A percentile compares a stretch with the other conserved stretches of the same genome.
phyloP scores from a whole-genome alignment of 1,139 yeast species.

The Magnusiomyces suaveolens region DNA sequence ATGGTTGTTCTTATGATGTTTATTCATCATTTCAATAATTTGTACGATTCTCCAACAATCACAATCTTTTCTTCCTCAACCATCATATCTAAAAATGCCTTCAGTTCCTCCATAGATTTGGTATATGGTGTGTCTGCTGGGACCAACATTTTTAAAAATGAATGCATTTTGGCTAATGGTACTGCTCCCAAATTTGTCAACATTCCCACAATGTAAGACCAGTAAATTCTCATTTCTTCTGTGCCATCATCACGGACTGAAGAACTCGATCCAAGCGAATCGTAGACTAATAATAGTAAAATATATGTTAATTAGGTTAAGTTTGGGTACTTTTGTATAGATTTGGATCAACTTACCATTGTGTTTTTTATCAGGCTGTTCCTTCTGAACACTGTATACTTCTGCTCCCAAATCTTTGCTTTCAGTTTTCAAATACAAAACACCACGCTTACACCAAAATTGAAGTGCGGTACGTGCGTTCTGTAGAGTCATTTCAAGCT shows the following conservation, averaged over 20 bases:
- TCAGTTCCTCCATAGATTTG: constrained; percentile 36
- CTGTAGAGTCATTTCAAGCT: constrained; percentile 23
- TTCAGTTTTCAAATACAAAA: constrained; percentile 15
- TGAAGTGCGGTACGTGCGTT: constrained; percentile 16
- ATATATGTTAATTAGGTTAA: background rate
- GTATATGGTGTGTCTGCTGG: constrained; percentile 44
- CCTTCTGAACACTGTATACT: background rate
- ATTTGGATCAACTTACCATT: background rate
- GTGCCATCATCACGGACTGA: constrained; percentile 22
- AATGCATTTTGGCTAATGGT: constrained; percentile 42
- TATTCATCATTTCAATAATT: constrained; percentile 21
- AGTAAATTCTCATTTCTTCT: constrained; percentile 35
- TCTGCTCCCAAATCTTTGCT: background rate
- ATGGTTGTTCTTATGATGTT: too few species aligned
- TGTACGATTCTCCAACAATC: constrained; percentile 26
- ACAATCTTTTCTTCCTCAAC: constrained; percentile 39
- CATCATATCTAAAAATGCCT: constrained; percentile 34
- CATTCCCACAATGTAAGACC: constrained; percentile 49
- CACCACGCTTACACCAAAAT: constrained; percentile 12
- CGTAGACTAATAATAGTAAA: background rate
- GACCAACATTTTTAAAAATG: constrained; percentile 44
- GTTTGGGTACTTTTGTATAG: background rate
- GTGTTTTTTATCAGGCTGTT: background rate
- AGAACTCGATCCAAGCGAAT: background rate
- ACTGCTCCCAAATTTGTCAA: constrained; percentile 45